These are phyloP conservation scores for Mentha longifolia DNA, from an alignment of 257 asterid species.

Conservation along the genomic window DNA sequence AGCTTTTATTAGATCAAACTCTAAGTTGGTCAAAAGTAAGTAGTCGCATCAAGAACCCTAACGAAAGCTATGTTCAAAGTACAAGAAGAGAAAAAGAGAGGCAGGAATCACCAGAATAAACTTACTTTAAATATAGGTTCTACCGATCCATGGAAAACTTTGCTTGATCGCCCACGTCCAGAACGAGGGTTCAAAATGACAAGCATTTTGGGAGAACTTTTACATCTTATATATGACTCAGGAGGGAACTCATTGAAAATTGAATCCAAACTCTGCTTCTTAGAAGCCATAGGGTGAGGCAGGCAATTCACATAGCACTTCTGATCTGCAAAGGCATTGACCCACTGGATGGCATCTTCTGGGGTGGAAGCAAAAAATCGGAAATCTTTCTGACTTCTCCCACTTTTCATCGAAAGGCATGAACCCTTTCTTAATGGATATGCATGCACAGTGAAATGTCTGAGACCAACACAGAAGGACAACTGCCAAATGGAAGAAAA, in stretches of 20 bases:
- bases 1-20: not conserved
- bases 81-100: conserved; percentile 9
- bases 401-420: conserved; percentile 59
- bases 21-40: not conserved
- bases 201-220: conserved; percentile 89
- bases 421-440: conserved; percentile 74
- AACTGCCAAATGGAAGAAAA: conserved; percentile 61
- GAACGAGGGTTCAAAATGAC: conserved; percentile 96
- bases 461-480: conserved; percentile 83
- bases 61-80: not conserved
- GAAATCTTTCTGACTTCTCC: conserved; percentile 75
- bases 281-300: conserved; percentile 90
- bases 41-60: not conserved
- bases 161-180: conserved; percentile 96
- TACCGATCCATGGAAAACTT: conserved; percentile 82
- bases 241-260: conserved; percentile 78
- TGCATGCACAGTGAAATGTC: conserved; percentile 90
- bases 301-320: conserved; percentile 91
- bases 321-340: conserved; percentile 93
- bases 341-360: conserved; percentile 95
- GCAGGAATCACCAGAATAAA: conserved; percentile 15
- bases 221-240: conserved; percentile 82
- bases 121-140: conserved; percentile 95
- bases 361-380: conserved; percentile 83
- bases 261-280: conserved; percentile 67